phyloP scores from a whole-genome alignment of 164 flowering plant species.

The Stephania japonica region DNA sequence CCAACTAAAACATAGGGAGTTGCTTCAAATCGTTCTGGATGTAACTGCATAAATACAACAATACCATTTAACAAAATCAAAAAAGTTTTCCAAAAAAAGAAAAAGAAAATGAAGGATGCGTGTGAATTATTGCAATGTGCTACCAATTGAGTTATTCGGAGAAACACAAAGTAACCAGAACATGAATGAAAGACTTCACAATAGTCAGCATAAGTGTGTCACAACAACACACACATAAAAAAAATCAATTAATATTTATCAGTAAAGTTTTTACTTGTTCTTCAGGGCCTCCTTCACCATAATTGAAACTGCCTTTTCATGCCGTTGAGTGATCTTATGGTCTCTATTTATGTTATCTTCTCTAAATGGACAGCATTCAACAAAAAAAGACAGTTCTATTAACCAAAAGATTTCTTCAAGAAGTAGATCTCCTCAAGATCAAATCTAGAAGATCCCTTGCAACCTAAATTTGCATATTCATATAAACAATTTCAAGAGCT shows the following conservation, averaged over 20 bases:
- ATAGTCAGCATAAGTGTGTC: background rate
- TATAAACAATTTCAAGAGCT: background rate
- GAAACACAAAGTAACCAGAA: background rate
- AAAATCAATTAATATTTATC: no score
- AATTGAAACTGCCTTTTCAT: background rate
- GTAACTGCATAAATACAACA: conserved; percentile 45
- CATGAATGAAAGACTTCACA: background rate
- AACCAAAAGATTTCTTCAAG: background rate
- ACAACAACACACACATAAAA: no score
- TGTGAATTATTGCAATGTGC: background rate
- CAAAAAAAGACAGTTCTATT: background rate
- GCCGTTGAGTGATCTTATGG: background rate
- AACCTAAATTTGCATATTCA: background rate
- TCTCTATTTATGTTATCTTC: background rate
- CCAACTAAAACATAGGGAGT: conserved; percentile 88
- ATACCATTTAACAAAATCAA: background rate
- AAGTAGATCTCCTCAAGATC: background rate
- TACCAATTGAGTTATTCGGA: background rate
- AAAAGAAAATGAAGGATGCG: background rate
- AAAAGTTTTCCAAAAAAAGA: no score
- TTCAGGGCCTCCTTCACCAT: background rate
- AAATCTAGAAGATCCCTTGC: background rate
- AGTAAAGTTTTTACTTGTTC: background rate
- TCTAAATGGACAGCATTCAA: background rate
- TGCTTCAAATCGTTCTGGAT: conserved; percentile 52